phyloP scores from a whole-genome alignment of 805 yeast species.

The Lachancea kluyveri region DNA sequence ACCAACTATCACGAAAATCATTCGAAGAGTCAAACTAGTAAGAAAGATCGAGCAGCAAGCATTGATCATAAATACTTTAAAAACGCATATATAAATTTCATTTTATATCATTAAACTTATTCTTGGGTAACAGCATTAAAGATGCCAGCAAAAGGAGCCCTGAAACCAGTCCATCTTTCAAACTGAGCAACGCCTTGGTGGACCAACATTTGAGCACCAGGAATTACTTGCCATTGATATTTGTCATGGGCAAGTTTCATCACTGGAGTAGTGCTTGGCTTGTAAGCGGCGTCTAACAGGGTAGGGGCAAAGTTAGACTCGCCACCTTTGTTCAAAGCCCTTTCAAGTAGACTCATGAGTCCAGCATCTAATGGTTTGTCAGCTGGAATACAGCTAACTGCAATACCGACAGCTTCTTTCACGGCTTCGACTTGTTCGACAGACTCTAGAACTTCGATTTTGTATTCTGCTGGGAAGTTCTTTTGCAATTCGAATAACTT shows the following conservation, averaged over 20 bases:
- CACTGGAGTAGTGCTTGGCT: constrained; percentile 79
- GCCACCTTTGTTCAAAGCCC: constrained; percentile 38
- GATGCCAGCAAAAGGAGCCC: constrained; percentile 57
- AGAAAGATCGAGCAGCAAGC: too few relatives aligned
- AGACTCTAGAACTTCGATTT: constrained; percentile 51
- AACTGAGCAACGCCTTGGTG: constrained; percentile 92
- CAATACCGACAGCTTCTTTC: constrained; percentile 43
- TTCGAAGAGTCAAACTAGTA: too few relatives aligned
- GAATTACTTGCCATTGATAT: constrained; percentile 71
- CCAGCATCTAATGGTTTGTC: constrained; percentile 57
- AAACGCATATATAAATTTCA: background rate
- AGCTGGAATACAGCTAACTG: constrained; percentile 81
- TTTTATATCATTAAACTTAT: constrained; percentile 5
- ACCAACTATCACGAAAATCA: too few relatives aligned
- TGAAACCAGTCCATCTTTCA: constrained; percentile 61
- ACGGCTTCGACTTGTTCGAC: constrained; percentile 38
- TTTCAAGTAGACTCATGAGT: constrained; percentile 44
- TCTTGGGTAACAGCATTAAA: constrained; percentile 49
- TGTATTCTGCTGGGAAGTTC: constrained; percentile 54
- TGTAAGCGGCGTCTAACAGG: constrained; percentile 89
- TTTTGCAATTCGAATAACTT: constrained; percentile 55
- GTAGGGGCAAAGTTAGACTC: constrained; percentile 41
- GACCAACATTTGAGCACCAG: constrained; percentile 88
- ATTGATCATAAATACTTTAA: background rate
- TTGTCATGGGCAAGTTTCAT: constrained; percentile 67